Evolutionary conservation across 148 eudicot genomes (phyloP), one percentile per base, ranked within the genome.

Genomic region (Vaccinium darrowii): DNA sequence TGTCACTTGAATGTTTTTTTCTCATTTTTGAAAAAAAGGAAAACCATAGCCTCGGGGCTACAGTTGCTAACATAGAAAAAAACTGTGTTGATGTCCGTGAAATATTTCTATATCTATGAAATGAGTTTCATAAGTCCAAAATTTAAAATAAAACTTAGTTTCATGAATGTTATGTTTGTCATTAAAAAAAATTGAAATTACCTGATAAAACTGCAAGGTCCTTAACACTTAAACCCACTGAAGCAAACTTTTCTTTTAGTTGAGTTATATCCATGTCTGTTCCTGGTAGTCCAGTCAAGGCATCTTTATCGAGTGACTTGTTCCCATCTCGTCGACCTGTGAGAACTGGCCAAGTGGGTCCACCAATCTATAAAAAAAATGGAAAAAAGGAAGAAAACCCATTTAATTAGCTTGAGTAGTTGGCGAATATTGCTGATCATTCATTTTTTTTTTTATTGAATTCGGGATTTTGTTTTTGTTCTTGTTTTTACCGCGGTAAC

Each of bases 191-290:
- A 69, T 69, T 3, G 5, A 73, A 36, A 33, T 8, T 82, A 86
- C 95, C 94, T 65, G 95, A 93, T 47, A 93, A 73, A 62, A 93
- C 87, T 0, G 83, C 93, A 58, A 93, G 90, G 71, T 93, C 95
- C 82, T 85, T 90, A 27, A 60, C 43, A 56, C 51, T 83, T 15
- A 93, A 75, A 65, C 91, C 92, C 51, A 78, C 79, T 1, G 87
- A 79, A 5, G 82, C 86, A 67, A 93, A 93, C 0, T 0, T 0
- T 19, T 85, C 21, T 85, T 78, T 81, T 15, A 87, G 39, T 65
- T 87, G 51, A 91, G 81, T 65, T 23, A 93, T 67, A 78, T 90
- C 81, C 4, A 76, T 18, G 78, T 73, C 82, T 18, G 94, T 92
- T 10, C n/a, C 91, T 16, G 95, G 95, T 43, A 93, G 53, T 2